Percentiles rank a stretch among this genome's conserved stretches.
Evolutionary conservation across 495 filamentous ascomycete species (phyloP).

Genomic region (Talaromyces thailandensis): DNA sequence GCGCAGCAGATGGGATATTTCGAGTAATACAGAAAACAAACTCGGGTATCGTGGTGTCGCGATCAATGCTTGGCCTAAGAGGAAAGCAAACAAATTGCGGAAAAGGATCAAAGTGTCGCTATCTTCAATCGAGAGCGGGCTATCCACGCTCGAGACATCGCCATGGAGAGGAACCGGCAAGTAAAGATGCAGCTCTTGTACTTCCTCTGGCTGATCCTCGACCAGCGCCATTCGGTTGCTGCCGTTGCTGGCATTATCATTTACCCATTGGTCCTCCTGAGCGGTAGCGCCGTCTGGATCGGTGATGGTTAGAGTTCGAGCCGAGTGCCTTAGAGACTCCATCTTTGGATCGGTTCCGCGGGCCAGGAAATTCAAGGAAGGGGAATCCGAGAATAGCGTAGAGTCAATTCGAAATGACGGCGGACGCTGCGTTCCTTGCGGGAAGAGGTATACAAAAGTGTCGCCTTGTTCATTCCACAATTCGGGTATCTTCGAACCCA

Average conservation of each 20-base stretch:
- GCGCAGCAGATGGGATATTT: conserved; percentile 58
- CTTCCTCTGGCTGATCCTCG: conserved; percentile 31
- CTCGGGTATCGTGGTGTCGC: conserved; percentile 58
- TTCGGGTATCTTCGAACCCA: conserved; percentile 33
- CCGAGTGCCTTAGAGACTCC: conserved; percentile 27
- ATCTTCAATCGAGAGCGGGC: conserved; percentile 42
- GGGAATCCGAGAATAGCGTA: conserved; percentile 60
- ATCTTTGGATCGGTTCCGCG: conserved; percentile 46
- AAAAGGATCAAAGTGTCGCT: conserved; percentile 63
- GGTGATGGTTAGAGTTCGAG: conserved; percentile 30
- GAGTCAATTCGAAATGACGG: conserved; percentile 75
- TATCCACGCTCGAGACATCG: conserved; percentile 32
- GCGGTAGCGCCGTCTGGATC: conserved; percentile 29
- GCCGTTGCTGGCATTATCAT: conserved; percentile 34
- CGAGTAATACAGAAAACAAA: conserved; percentile 65
- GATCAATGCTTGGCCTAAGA: conserved; percentile 71
- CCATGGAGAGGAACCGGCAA: conserved; percentile 51
- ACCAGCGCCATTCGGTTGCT: conserved; percentile 32
- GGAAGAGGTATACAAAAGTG: conserved; percentile 76
- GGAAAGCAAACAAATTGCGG: conserved; percentile 86
- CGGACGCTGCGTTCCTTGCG: conserved; percentile 52
- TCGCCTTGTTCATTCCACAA: conserved; percentile 82
- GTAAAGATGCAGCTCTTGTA: conserved; percentile 59
- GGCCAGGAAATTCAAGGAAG: conserved; percentile 58
- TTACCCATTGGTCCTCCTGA: conserved; percentile 21